These are phyloP conservation scores for Skeletonema tropicum DNA, from an alignment of 108 stramenopile species.

Conservation along the genomic window DNA sequence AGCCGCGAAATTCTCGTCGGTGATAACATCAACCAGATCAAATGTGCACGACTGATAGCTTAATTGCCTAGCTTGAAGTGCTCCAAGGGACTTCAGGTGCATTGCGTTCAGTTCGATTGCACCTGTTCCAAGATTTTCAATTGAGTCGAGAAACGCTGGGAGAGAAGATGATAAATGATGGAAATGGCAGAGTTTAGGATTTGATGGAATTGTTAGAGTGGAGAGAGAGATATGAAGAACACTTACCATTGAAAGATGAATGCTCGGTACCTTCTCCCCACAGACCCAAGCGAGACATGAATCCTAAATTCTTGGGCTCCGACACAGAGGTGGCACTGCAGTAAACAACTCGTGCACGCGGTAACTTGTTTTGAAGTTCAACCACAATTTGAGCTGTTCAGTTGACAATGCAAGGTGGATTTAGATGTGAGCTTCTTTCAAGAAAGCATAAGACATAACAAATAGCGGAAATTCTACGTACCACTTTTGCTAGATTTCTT, in stretches of 20 bases:
- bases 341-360: conserved; percentile 61
- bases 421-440: no score
- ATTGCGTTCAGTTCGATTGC: conserved; percentile 29
- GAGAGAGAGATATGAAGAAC: no score
- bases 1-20: conserved; percentile 45
- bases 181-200: no score
- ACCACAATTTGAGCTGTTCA: conserved; percentile 45
- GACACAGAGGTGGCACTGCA: conserved; percentile 62
- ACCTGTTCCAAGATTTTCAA: conserved; percentile 12
- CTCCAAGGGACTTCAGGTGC: conserved; percentile 30
- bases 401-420: neutral
- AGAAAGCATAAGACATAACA: no score
- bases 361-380: conserved; percentile 50
- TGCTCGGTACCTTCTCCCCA: conserved; percentile 45
- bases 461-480: neutral
- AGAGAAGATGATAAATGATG: no score
- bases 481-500: conserved; percentile 9
- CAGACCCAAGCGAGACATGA: conserved; percentile 65
- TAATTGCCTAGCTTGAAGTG: conserved; percentile 13
- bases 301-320: conserved; percentile 57
- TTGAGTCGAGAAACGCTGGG: neutral
- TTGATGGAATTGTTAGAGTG: no score
- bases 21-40: conserved; percentile 43
- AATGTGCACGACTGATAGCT: conserved; percentile 24
- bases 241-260: neutral